phyloP scores from a whole-genome alignment of 345 rosid genomes.

The Populus davidiana region DNA sequence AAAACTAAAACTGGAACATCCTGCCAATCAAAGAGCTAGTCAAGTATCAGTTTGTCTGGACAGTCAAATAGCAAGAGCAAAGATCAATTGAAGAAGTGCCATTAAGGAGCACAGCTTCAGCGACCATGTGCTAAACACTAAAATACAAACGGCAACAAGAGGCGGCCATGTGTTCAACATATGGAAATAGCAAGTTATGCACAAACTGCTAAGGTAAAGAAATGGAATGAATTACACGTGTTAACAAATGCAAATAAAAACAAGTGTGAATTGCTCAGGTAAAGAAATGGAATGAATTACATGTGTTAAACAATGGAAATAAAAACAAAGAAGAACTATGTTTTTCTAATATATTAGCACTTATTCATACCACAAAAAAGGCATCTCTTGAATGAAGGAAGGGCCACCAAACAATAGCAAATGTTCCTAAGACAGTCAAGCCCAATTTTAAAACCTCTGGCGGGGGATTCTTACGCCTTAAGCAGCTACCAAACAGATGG shows the following conservation, averaged over 20 bases:
- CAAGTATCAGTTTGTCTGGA: neutral
- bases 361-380: conserved; percentile 51
- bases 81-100: neutral
- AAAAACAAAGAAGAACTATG: neutral
- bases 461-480: conserved; percentile 56
- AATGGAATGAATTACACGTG: neutral
- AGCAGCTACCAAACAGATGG: conserved; percentile 80
- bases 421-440: conserved; percentile 57
- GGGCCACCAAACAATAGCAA: conserved; percentile 90
- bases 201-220: neutral
- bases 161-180: neutral
- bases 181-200: neutral
- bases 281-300: neutral
- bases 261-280: neutral
- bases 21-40: neutral
- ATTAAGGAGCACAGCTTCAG: neutral
- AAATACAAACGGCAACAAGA: conserved; percentile 2
- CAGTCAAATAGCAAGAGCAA: neutral
- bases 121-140: neutral
- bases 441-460: conserved; percentile 69
- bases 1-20: neutral
- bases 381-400: conserved; percentile 66
- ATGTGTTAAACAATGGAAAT: neutral
- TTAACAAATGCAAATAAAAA: neutral
- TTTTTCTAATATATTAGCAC: neutral